Percentiles rank a stretch among this genome's conserved stretches.
Evolutionary conservation across 306 rosid species (phyloP).

Genomic region (Citrullus colocynthis): DNA sequence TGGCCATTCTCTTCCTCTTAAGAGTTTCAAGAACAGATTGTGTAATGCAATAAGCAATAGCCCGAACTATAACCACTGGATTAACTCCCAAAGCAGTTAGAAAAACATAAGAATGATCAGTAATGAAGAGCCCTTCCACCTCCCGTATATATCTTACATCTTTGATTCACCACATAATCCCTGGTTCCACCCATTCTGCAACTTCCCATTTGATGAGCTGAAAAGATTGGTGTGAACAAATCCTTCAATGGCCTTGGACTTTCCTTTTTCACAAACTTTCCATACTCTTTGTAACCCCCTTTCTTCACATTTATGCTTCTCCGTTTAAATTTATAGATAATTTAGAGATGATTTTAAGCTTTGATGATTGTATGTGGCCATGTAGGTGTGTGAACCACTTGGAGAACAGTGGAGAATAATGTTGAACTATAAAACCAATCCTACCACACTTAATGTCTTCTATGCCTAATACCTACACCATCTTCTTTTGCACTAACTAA

Average conservation of each 20-base stretch:
- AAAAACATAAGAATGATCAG: constrained; percentile 57
- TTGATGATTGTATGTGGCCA: too few relatives aligned
- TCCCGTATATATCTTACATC: constrained; percentile 68
- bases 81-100: constrained; percentile 80
- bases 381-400: too few relatives aligned
- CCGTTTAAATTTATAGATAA: constrained; percentile 12
- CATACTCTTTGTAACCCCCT: constrained; percentile 35
- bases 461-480: too few relatives aligned
- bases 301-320: constrained; percentile 41
- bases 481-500: too few relatives aligned
- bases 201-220: constrained; percentile 87
- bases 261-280: constrained; percentile 61
- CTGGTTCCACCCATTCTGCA: constrained; percentile 60
- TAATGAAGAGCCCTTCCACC: constrained; percentile 53
- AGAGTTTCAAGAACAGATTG: constrained; percentile 59
- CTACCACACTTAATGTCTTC: too few relatives aligned
- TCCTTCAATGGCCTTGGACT: constrained; percentile 47
- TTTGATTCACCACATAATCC: constrained; percentile 48
- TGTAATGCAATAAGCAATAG: constrained; percentile 77
- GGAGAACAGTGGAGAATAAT: too few relatives aligned
- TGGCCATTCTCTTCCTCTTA: constrained; percentile 22
- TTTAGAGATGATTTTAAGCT: too few relatives aligned
- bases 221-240: constrained; percentile 38
- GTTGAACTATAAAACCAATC: too few relatives aligned
- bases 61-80: constrained; percentile 76